phyloP scores from a whole-genome alignment of 2,329 filamentous ascomycete species.

The Thielaviopsis punctulata region DNA sequence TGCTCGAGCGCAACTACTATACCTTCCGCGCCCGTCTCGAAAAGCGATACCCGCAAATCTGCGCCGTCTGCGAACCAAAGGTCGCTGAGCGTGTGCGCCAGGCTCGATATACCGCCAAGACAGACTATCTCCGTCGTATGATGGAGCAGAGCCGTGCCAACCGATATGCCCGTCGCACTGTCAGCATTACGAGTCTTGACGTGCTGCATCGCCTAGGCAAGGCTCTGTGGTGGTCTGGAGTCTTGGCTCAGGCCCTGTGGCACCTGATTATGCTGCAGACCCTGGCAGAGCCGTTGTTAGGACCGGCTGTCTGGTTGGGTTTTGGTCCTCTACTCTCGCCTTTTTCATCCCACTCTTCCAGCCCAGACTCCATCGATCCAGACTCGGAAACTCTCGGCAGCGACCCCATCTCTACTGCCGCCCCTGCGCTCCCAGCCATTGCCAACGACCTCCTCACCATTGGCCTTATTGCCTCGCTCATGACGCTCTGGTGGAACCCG shows the following conservation, averaged over 20 bases:
- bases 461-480: slow-evolving; percentile 30
- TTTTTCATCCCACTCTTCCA: no score
- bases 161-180: slow-evolving; percentile 16
- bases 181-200: slow-evolving; percentile 24
- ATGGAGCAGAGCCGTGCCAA: slow-evolving; percentile 44
- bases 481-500: slow-evolving; percentile 52
- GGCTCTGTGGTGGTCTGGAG: slow-evolving; percentile 31
- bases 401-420: not conserved
- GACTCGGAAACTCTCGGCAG: slow-evolving; percentile 13
- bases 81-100: slow-evolving; percentile 53
- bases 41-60: slow-evolving; percentile 75
- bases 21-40: slow-evolving; percentile 58
- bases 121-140: slow-evolving; percentile 61
- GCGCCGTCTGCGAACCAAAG: slow-evolving; percentile 57
- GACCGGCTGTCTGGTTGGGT: not conserved
- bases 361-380: no score
- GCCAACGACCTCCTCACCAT: slow-evolving; percentile 26
- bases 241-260: slow-evolving; percentile 32
- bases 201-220: slow-evolving; percentile 25
- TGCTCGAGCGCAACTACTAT: slow-evolving; percentile 51
- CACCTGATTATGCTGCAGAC: slow-evolving; percentile 22
- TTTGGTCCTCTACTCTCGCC: not conserved
- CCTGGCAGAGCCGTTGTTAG: slow-evolving; percentile 1
- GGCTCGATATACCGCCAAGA: slow-evolving; percentile 65
- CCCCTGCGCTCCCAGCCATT: not conserved